Conservation (phyloP, 2,329 filamentous ascomycete genomes). For the Diaporthe citri region DNA sequence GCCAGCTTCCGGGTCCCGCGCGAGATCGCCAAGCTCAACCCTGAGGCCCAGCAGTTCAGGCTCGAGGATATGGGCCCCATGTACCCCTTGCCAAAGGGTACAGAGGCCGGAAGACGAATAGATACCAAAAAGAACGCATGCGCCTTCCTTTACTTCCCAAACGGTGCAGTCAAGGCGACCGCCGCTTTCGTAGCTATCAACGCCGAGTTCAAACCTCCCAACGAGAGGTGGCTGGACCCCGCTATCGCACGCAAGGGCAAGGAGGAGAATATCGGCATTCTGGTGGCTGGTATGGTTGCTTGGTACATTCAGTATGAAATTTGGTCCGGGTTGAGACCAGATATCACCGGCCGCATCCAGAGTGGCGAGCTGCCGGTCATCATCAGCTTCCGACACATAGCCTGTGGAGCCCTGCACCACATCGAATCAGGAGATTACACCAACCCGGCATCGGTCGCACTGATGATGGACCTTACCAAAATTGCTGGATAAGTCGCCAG, state of each 20-base stretch:
- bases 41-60: neutral
- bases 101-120: neutral
- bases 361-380: neutral
- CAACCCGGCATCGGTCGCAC: too few species aligned
- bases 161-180: neutral
- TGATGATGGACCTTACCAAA: too few species aligned
- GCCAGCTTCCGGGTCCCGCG: constrained; percentile 24
- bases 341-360: neutral
- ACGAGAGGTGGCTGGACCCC: too few species aligned
- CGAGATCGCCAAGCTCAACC: constrained; percentile 26
- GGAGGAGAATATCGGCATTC: too few species aligned
- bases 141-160: constrained; percentile 14
- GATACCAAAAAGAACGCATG: neutral
- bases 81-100: too few species aligned
- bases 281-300: too few species aligned
- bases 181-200: constrained; percentile 28
- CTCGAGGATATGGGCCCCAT: constrained; percentile 7
- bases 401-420: too few species aligned
- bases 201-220: neutral
- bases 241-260: too few species aligned
- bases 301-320: too few species aligned
- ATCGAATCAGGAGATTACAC: too few species aligned
- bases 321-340: neutral
- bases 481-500: too few species aligned
- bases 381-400: neutral